Evolutionary conservation across 805 yeast genomes (phyloP), one percentile per base, ranked within the genome.

Genomic region (Ogataea paradorogensis): DNA sequence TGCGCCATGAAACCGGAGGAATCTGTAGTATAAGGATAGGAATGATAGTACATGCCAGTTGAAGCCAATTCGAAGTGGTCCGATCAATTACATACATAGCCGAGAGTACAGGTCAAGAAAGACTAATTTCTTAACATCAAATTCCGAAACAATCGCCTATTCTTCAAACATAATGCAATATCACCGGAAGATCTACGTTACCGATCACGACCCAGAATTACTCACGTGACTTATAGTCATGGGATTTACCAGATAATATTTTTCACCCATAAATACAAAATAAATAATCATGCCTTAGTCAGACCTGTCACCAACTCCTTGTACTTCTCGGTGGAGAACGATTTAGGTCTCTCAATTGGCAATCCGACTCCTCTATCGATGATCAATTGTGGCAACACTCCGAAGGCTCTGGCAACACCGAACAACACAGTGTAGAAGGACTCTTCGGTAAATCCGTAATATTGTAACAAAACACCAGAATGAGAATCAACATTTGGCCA

Each of bases 271-370:
- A 39, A 39, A 39, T 33, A 39, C 38, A 31, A 40, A 18, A 40
- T 40, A 40, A 40, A 40, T 40, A 40, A 34, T 40, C 42, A 39
- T 33, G 42, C 42, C 53, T 55, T 59, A 40, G 46, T 45, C 33
- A 62, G 43, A 34, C 55, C 46, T 45, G 49, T 72, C 59, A 83
- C 95, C 65, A 87, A 71, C 74, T 86, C 88, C 62, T 79, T 81
- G 75, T 84, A 86, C 72, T 88, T 88, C 71, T 87, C 91, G 51
- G 96, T 87, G 47, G 95, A 85, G 87, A 88, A 86, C 48, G 95
- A 82, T 71, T 84, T 84, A 70, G 93, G 93, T 73, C 95, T 83
- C 73, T 84, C 95, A 61, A 84, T 82, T 55, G 95, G 81, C 53
- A 77, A 65, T 60, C 93, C 93, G 46, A 80, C 69, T 54, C 89